Percentiles rank a stretch among this genome's conserved stretches.
Conservation (phyloP, 75 land plant species). For the Ceratopteris richardii region DNA sequence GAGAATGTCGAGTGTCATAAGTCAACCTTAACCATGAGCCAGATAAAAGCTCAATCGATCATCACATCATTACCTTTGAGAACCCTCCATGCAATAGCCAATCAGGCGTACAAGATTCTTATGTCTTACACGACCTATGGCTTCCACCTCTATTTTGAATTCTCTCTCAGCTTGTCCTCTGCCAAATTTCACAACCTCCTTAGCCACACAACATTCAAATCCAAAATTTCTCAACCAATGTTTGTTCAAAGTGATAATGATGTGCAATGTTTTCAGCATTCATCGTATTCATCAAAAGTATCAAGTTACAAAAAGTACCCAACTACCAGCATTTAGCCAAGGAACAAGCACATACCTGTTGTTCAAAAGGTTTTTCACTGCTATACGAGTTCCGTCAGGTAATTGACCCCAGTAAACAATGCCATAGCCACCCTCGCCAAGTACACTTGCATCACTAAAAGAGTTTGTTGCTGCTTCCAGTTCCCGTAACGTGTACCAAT, state of each 20-base stretch:
- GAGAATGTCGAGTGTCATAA: too few species aligned
- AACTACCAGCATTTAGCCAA: background rate
- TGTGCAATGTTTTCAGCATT: background rate
- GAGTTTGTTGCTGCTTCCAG: slow-evolving; percentile 53
- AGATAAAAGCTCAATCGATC: too few species aligned
- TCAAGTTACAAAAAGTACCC: background rate
- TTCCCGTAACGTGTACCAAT: slow-evolving; percentile 60
- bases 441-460: slow-evolving; percentile 49
- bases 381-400: slow-evolving; percentile 48
- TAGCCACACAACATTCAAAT: background rate
- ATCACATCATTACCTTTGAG: slow-evolving; percentile 76
- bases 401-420: slow-evolving; percentile 50
- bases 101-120: slow-evolving; percentile 74
- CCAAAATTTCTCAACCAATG: too few species aligned
- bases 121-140: slow-evolving; percentile 80
- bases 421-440: slow-evolving; percentile 82
- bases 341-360: slow-evolving; percentile 39
- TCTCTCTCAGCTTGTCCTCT: slow-evolving; percentile 87
- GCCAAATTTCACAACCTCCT: background rate
- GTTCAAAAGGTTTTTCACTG: slow-evolving; percentile 61
- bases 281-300: background rate
- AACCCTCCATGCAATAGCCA: slow-evolving; percentile 85
- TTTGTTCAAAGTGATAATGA: too few species aligned
- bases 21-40: too few species aligned
- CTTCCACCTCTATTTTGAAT: slow-evolving; percentile 82